Base-by-base conservation (phyloP, 2,329 filamentous ascomycete genomes). In the Macrophomina phaseolina region DNA sequence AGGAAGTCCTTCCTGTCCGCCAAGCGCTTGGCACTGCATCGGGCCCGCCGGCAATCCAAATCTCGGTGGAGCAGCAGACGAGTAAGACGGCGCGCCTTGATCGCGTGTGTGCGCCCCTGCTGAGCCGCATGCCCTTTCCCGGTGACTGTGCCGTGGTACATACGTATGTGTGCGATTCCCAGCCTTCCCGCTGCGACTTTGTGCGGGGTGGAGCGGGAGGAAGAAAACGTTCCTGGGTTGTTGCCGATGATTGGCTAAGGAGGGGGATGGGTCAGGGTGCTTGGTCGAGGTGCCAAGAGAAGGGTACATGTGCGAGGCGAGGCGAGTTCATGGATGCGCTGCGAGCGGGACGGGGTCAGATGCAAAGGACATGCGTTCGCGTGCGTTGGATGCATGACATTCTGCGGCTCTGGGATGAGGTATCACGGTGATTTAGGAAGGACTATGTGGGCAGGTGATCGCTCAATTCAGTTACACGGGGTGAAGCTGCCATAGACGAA, bases 51-150 rank as follows among this genome's bases (percentile, higher is more conserved):
- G 16, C 12, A 48, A 36, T 46, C 16, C 23, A 23, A 23, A 14
- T 48, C 32, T 53, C 51, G 30, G 23, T 36, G 30, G 5, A 6
- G 42, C 16, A 34, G 8, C 45, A 30, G 11, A 32, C 58, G 58
- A 62, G 58, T 62, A 62, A 18, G 42, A 48, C 49, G 58, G 58
- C 42, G 5, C 30, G 58, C 45, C 58, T 62, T 38, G 42, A 49
- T 62, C 42, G 45, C 58, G 58, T 62, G 58, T 14, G 8, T 23
- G 23, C 23, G 23, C 23, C 52, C 18, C 9, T 49, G 58, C 56
- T 61, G 56, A 61, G 56, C 56, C 56, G 56, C 56, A 61, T 18
- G 40, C 16, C 45, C 30, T 3, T 14, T 23, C 11, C 14, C 42
- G 3, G 11, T 40, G 5, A 14, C 6, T 5, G 7, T 45, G n/a